A percentile compares a stretch with the other conserved stretches of the same genome.
phyloP scores from a whole-genome alignment of 768 basidiomycete species.

The Trametes villosa region DNA sequence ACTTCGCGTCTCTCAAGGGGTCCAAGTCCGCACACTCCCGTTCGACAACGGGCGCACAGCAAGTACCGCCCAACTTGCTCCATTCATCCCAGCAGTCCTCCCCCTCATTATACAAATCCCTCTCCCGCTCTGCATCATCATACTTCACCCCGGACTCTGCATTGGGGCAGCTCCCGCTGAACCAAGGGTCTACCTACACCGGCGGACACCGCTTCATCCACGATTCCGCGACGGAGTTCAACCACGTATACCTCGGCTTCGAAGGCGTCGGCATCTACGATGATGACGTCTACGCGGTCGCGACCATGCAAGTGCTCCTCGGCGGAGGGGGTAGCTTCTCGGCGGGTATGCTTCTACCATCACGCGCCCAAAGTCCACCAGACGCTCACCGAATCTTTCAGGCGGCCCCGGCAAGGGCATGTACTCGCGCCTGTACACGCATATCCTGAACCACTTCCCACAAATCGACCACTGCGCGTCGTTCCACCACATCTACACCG shows the following conservation, averaged over 20 bases:
- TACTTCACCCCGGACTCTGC: constrained; percentile 48
- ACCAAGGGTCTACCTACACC: constrained; percentile 64
- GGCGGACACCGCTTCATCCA: constrained; percentile 81
- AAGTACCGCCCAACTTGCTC: constrained; percentile 62
- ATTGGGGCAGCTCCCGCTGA: constrained; percentile 17
- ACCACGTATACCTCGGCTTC: constrained; percentile 91
- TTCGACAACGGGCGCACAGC: constrained; percentile 25
- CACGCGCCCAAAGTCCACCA: neutral
- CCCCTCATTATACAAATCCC: constrained; percentile 62
- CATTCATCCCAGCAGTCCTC: constrained; percentile 45
- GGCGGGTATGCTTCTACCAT: constrained; percentile 55
- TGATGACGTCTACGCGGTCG: constrained; percentile 89
- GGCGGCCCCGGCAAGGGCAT: constrained; percentile 99
- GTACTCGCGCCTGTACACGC: constrained; percentile 96
- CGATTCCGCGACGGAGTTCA: constrained; percentile 70
- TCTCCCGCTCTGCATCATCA: constrained; percentile 77
- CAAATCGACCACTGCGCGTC: constrained; percentile 94
- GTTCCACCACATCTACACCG: constrained; percentile 97
- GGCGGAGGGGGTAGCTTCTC: constrained; percentile 98
- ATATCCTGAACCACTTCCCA: constrained; percentile 93
- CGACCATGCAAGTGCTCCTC: constrained; percentile 92
- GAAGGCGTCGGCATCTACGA: constrained; percentile 92
- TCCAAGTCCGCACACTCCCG: constrained; percentile 33
- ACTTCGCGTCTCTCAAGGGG: constrained; percentile 72
- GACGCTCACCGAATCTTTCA: constrained; percentile 27